Conservation (phyloP, 169 alveolate species). For the Plasmodium relictum region DNA sequence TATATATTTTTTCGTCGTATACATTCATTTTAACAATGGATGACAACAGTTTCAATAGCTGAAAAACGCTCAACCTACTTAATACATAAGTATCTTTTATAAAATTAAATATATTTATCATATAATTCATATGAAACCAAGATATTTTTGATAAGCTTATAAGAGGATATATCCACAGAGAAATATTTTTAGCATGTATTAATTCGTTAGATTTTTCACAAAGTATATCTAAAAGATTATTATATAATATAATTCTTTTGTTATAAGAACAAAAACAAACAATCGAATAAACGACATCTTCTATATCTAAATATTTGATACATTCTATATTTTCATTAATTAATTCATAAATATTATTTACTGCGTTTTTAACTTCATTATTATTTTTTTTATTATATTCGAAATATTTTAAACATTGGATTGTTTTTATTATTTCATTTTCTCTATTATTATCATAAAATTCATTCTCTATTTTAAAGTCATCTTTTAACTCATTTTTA, state of each 20-base stretch:
- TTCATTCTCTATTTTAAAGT: neutral
- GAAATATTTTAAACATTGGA: slow-evolving; percentile 22
- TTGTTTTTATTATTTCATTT: neutral
- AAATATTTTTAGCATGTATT: slow-evolving; percentile 59
- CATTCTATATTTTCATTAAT: slow-evolving; percentile 13
- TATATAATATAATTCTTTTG: slow-evolving; percentile 48
- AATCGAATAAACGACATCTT: slow-evolving; percentile 43
- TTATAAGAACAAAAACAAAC: slow-evolving; percentile 53
- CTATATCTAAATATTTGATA: slow-evolving; percentile 13
- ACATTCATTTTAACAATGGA: slow-evolving; percentile 69
- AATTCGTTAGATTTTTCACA: slow-evolving; percentile 34
- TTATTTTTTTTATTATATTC: slow-evolving; percentile 22
- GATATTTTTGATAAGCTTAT: slow-evolving; percentile 49
- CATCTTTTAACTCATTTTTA: neutral
- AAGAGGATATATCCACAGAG: slow-evolving; percentile 46
- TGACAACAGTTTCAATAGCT: slow-evolving; percentile 28
- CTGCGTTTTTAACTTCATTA: slow-evolving; percentile 38
- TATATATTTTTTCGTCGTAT: slow-evolving; percentile 48
- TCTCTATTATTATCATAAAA: neutral
- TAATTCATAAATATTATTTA: slow-evolving; percentile 30
- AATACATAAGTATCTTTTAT: slow-evolving; percentile 45
- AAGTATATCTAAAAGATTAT: slow-evolving; percentile 41
- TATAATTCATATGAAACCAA: slow-evolving; percentile 54
- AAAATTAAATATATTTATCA: slow-evolving; percentile 4
- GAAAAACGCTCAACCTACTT: slow-evolving; percentile 39